Evolutionary conservation across 306 rosid species (phyloP), one percentile per base, ranked within the genome.

Genomic region (Myrica gale): DNA sequence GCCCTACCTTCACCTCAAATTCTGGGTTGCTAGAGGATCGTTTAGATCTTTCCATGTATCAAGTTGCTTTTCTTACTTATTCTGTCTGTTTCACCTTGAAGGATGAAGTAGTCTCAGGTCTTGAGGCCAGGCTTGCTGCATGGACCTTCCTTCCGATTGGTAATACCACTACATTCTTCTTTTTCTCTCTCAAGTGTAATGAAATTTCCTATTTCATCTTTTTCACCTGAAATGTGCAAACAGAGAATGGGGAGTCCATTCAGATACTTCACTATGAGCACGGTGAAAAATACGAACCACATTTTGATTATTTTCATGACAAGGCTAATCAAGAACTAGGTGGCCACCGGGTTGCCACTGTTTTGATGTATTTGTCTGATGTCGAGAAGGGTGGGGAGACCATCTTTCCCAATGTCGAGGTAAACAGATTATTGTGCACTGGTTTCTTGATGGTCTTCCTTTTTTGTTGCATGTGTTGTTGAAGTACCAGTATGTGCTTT

Each of bases 371-470:
- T 90, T 80, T 95, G 86, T 92, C 99, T 52, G 68, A 85, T 72
- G 89, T 95, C 57, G 91, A 83, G 84, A 90, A 88, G 83, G 99
- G 99, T 56, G 99, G 99, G 43, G 99, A 95, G 78, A 95, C 99
- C 21, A 45, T 92, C 81, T 95, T 95, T 81, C 99, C 99, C 76
- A 44, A 90, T 66, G 16, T 93, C 1, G 83, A 76, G 93, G 99
- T 95, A 83, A 84, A 66, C 23, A 50, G 9, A 68, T 81, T 61
- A 74, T 70, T 37, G 54, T 79, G 20, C 20, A 42, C 48, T 67
- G 20, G 42, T 23, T 69, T 66, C 17, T 23, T 69, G 13, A 12
- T 23, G 65, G 56, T 48, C 57, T 48, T 21, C 41, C 50, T 53
- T 15, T 60, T 44, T 10, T n/a, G 44, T 9, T 73, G 21, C 63